Base-by-base conservation (phyloP, 257 asterid species). In the Solanum raphanifolium region DNA sequence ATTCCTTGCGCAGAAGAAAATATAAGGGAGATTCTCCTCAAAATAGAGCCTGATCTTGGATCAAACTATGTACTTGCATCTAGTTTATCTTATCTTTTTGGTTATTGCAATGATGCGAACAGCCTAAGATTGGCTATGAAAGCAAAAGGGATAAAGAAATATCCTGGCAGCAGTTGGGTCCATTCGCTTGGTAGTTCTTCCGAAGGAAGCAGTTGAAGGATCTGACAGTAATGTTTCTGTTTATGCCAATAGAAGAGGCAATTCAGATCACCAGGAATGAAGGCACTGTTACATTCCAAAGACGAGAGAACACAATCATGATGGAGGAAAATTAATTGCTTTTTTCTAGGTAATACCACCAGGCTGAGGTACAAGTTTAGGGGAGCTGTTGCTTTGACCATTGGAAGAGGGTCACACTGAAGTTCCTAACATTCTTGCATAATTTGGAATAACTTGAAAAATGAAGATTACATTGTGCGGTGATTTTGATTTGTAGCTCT, bases 1-100 rank as follows among this genome's bases (percentile, higher is more conserved):
- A 48, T 48, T 48, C 58, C 58, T 48, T 48, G 58, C 1, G 58
- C 58, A 48, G 58, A 48, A 48, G 58, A 91, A 75, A 87, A 82
- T 84, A 76, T 94, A 43, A 65, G 87, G 90, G 88, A 92, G 58
- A 90, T 91, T 48, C 58, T 48, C 21, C 58, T 48, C 58, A 48
- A 91, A 89, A 87, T 91, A 11, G 96, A 93, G 91, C 98, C 98
- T 13, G 93, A 88, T 3, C 71, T 92, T 34, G 98, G 95, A 87
- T 92, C 98, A 25, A 95, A 95, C 89, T 95, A 95, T 81, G 95
- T 94, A 13, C 95, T 94, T 89, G 93, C 93, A 88, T 91, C 93
- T 27, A 87, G 87, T 87, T 58, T 91, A 34, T 86, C 91, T 35
- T 90, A 91, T 68, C 83, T 52, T 23, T 65, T 75, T 35, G 91